A percentile compares a stretch with the other conserved stretches of the same genome.
These are phyloP conservation scores for Nannizziopsis arthrosporioides DNA, from an alignment of 2,329 filamentous ascomycete species.

Conservation along the genomic window DNA sequence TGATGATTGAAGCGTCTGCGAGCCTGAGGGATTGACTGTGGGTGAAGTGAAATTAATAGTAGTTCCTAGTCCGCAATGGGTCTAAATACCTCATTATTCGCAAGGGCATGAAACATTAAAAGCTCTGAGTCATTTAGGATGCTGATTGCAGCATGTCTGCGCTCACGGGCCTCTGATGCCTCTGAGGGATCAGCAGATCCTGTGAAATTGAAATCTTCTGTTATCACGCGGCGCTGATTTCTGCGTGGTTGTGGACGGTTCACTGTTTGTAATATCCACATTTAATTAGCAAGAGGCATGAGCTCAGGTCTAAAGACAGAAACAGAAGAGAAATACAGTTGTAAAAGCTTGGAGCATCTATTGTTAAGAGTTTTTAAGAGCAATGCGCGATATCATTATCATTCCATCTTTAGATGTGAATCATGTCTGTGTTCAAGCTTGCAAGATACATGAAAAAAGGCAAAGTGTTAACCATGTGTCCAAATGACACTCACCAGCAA, in stretches of 20 bases:
- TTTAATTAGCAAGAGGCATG: no score
- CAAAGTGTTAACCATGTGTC: not conserved
- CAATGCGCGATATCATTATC: no score
- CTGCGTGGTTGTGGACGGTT: not conserved
- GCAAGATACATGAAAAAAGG: not conserved
- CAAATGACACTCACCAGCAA: not conserved
- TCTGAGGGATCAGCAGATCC: slow-evolving; percentile 12
- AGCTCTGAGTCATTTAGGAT: slow-evolving; percentile 31
- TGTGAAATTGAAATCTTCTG: not conserved
- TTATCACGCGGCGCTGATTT: not conserved
- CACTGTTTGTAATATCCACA: not conserved
- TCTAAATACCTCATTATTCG: slow-evolving; percentile 26
- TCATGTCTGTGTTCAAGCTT: not conserved
- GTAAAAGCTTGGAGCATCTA: no score
- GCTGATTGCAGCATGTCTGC: slow-evolving; percentile 28
- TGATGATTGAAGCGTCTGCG: slow-evolving; percentile 28
- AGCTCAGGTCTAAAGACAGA: no score
- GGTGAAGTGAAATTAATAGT: no score
- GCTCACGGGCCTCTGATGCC: slow-evolving; percentile 23
- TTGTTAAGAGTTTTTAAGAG: no score
- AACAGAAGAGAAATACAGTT: no score
- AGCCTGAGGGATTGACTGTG: slow-evolving; percentile 30
- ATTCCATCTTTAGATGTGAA: not conserved
- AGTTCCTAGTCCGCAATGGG: not conserved
- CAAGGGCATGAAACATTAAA: slow-evolving; percentile 31